These are phyloP conservation scores for Diaporthe sp. DNA, from an alignment of 2,329 filamentous ascomycete species.

Conservation along the genomic window DNA sequence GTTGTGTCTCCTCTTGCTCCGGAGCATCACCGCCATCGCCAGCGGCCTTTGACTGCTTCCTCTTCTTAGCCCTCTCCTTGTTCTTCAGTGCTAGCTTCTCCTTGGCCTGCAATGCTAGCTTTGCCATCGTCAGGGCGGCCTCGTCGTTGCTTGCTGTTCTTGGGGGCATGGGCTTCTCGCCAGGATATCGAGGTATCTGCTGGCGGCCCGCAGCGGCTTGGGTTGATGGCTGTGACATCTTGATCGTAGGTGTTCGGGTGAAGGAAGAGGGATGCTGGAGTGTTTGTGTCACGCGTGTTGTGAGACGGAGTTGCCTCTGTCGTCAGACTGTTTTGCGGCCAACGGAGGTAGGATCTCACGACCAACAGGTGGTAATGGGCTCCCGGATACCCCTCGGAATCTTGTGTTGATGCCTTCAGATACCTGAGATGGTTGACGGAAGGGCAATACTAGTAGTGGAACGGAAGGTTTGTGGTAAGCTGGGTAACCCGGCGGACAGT, in stretches of 20 bases:
- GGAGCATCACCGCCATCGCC: too few species aligned
- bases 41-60: not conserved
- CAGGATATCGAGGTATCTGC: not conserved
- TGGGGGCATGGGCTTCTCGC: not conserved
- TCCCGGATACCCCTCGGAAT: too few species aligned
- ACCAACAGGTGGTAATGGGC: too few species aligned
- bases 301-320: not conserved
- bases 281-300: not conserved
- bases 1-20: not conserved
- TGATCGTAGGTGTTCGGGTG: not conserved
- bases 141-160: not conserved
- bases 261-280: fast-evolving
- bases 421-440: not conserved
- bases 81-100: not conserved
- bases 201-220: not conserved
- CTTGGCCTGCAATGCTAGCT: not conserved
- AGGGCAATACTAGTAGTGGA: not conserved
- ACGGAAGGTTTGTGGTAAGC: not conserved
- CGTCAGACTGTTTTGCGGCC: not conserved
- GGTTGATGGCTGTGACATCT: not conserved
- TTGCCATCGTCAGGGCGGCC: not conserved
- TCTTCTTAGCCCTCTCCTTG: not conserved
- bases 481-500: too few species aligned
- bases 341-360: not conserved
- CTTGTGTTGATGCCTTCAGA: too few species aligned